These are phyloP conservation scores for Carex scoparia DNA, from an alignment of 176 grass and related monocot species.

Conservation along the genomic window DNA sequence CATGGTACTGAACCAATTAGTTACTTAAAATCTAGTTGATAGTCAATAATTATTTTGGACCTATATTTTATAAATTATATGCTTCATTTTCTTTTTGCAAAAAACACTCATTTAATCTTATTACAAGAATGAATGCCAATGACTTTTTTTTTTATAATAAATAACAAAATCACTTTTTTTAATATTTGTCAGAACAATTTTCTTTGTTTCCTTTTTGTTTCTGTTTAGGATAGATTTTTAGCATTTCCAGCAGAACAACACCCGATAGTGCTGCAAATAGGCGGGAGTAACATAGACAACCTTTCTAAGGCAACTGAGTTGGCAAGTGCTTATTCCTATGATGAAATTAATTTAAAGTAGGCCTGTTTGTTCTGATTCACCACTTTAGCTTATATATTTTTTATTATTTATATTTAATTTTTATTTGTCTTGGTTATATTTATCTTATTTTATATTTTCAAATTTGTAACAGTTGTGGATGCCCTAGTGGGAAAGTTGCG, in stretches of 20 bases:
- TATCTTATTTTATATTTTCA: background rate
- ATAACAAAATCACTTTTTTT: background rate
- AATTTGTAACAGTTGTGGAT: constrained; percentile 70
- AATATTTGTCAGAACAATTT: background rate
- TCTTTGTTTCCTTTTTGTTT: background rate
- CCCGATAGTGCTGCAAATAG: constrained; percentile 89
- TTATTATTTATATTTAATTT: background rate
- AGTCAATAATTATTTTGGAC: background rate
- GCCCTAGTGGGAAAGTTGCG: constrained; percentile 85
- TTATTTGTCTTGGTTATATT: background rate
- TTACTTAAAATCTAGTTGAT: background rate
- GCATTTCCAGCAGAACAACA: constrained; percentile 84
- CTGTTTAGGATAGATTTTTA: constrained; percentile 79
- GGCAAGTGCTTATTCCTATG: constrained; percentile 80
- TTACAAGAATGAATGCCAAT: background rate
- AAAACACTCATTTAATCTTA: background rate
- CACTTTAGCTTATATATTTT: background rate
- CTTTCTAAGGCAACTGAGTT: constrained; percentile 79
- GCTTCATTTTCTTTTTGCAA: background rate
- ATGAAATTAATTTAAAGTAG: constrained; percentile 96
- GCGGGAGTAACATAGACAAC: constrained; percentile 89
- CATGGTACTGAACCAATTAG: background rate
- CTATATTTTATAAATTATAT: background rate
- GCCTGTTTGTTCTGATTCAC: background rate
- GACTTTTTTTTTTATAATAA: background rate